Evolutionary conservation across 257 asterid genomes (phyloP).

Genomic region (Ehretia macrophylla): DNA sequence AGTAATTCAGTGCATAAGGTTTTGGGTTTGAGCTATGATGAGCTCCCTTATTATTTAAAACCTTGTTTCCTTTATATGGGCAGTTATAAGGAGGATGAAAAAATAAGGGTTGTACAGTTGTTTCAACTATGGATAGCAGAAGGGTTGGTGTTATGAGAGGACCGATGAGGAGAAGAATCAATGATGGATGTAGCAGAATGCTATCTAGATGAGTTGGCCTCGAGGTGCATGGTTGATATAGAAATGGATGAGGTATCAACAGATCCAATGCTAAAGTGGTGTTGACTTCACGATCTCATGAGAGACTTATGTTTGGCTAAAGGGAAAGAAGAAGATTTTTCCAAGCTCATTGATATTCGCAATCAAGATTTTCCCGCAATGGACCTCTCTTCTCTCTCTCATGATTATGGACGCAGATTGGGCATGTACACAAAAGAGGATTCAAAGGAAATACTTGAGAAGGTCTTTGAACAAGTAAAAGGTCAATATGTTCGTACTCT

Average conservation of each 20-base stretch:
- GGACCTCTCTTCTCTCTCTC: neutral
- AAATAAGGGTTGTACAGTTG: neutral
- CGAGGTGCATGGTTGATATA: conserved; percentile 17
- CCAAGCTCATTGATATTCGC: neutral
- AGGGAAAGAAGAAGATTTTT: conserved; percentile 13
- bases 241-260: neutral
- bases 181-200: conserved; percentile 23
- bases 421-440: too few relatives aligned
- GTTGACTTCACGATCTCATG: conserved; percentile 23
- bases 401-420: neutral
- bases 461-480: neutral
- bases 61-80: conserved; percentile 23
- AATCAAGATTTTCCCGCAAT: neutral
- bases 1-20: conserved; percentile 3
- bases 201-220: conserved; percentile 12
- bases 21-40: conserved; percentile 14
- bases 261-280: neutral
- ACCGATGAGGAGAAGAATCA: conserved; percentile 7
- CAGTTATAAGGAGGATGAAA: conserved; percentile 5
- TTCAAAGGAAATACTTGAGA: neutral
- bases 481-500: neutral
- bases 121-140: conserved; percentile 3
- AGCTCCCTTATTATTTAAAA: conserved; percentile 23
- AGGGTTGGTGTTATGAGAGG: conserved; percentile 3
- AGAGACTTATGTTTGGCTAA: conserved; percentile 18